Base-by-base conservation (phyloP, 2,329 filamentous ascomycete genomes). In the Lasiodiplodia sp. region DNA sequence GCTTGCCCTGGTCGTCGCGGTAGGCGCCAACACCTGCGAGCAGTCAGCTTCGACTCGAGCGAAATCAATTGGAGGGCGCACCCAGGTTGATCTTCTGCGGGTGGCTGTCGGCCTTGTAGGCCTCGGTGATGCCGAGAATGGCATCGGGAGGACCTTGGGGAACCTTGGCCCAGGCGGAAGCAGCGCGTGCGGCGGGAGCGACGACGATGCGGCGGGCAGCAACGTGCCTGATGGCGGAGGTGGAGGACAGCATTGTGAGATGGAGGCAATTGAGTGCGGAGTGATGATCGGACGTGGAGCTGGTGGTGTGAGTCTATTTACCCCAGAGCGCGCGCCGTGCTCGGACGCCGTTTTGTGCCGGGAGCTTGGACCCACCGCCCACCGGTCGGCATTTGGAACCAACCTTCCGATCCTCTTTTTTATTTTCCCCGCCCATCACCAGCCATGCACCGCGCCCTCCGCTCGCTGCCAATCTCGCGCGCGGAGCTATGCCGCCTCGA, bases 71-170 rank as follows among this genome's bases (percentile, higher is more conserved):
- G 37, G 11, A 21, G 21, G 14, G 72, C 87, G 78, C 84, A 92
- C 92, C 96, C 71, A 99, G 86, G 86, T 98, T 98, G 87, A 99
- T 98, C 90, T 98, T 99, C 86, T 97, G 89, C 72, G 89, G 85
- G 83, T 96, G 95, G 77, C 86, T 88, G 82, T 99, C 96, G 82
- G 94, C 94, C 88, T 98, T 99, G 92, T 96, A 99, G 71, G 96
- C 96, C 86, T 99, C 96, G 72, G 96, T 98, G 84, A 99, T 94
- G 81, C 92, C 91, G 91, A 69, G 68, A 44, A 69, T 69, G 47
- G 68, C 68, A 25, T 69, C 68, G 79, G 95, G 94, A 88, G 95
- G 95, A 72, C 95, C 95, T 84, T 97, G 93, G 74, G 93, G 91
- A 68, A 98, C 93, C 77, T 92, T 91, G 78, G 92, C 89, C 94